Conservation (phyloP, 73 alveolate species). For the Urostyla sp. region DNA sequence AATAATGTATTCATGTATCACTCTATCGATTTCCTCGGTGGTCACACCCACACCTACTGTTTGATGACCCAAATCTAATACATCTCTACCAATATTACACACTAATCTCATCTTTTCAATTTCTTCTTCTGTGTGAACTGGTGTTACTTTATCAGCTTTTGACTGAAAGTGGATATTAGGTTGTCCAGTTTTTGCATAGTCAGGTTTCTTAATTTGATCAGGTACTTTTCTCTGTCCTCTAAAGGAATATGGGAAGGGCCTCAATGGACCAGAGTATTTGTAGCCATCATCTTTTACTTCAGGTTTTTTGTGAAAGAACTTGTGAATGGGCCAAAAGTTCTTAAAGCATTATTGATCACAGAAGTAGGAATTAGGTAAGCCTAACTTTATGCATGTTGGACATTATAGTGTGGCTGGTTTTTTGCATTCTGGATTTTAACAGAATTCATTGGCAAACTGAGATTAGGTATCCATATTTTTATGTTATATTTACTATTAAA, state of each 20-base stretch:
- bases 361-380: slow-evolving; percentile 88
- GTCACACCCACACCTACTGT: slow-evolving; percentile 94
- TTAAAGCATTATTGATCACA: slow-evolving; percentile 92
- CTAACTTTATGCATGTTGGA: slow-evolving; percentile 92
- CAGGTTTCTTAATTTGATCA: slow-evolving; percentile 93
- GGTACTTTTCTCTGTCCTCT: slow-evolving; percentile 81
- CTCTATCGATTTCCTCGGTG: slow-evolving; percentile 92
- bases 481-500: too few relatives aligned
- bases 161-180: slow-evolving; percentile 69
- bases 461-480: slow-evolving; percentile 17
- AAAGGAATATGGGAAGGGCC: slow-evolving; percentile 73
- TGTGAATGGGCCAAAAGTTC: slow-evolving; percentile 90
- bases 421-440: slow-evolving; percentile 89
- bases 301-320: slow-evolving; percentile 79
- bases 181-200: slow-evolving; percentile 79
- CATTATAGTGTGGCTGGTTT: slow-evolving; percentile 91
- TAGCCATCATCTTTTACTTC: slow-evolving; percentile 71
- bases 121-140: slow-evolving; percentile 82
- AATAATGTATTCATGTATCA: slow-evolving; percentile 87
- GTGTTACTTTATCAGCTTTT: slow-evolving; percentile 66
- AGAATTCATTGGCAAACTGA: slow-evolving; percentile 9
- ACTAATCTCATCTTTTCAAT: slow-evolving; percentile 80
- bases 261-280: slow-evolving; percentile 90
- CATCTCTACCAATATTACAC: slow-evolving; percentile 77
- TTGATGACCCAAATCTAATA: slow-evolving; percentile 88